Evolutionary conservation across 345 rosid genomes (phyloP), one percentile per base, ranked within the genome.

Genomic region (Trapa incisa): DNA sequence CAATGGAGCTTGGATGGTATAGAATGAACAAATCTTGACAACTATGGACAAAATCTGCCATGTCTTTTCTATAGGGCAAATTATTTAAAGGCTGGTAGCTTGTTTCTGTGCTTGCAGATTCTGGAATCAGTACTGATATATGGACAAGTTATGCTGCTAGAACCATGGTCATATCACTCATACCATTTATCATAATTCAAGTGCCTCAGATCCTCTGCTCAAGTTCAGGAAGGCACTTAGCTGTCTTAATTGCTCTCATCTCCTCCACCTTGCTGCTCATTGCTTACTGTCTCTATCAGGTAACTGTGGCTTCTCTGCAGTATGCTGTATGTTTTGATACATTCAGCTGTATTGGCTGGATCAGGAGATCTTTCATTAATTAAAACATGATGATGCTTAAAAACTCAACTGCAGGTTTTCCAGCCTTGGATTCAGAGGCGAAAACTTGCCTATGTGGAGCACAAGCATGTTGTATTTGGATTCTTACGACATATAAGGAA

Each of bases 391-490:
- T 4, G 43, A 54, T 1, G 15, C 11, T 13, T 33, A 7, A 10
- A 35, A 58, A n/a, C 38, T 32, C 38, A 12, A 58, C 35, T 60
- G 32, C 75, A 85, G 85, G 77, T 85, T 60, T 80, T 82, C 74
- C 99, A 94, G 80, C 99, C 99, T 15, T 85, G 89, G 96, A 85
- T 94, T 61, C 99, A 89, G 76, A 78, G 77, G 74, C 84, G 96
- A 61, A 81, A 88, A 61, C 72, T 94, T 69, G 92, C 88, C 75
- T 94, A 76, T 65, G 87, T 78, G 22, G 85, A 83, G 83, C 93
- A 82, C 76, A 85, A 85, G 73, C 86, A 74, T 70, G 78, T 85
- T 14, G 73, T 83, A 17, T 84, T 86, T 33, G 84, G 85, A 69
- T 77, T 85, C 70, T 64, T 85, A 50, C 71, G 75, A 37, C 82